A percentile compares a stretch with the other conserved stretches of the same genome.
Conservation (phyloP, 768 basidiomycete genomes). For the Tulasnella sp. region DNA sequence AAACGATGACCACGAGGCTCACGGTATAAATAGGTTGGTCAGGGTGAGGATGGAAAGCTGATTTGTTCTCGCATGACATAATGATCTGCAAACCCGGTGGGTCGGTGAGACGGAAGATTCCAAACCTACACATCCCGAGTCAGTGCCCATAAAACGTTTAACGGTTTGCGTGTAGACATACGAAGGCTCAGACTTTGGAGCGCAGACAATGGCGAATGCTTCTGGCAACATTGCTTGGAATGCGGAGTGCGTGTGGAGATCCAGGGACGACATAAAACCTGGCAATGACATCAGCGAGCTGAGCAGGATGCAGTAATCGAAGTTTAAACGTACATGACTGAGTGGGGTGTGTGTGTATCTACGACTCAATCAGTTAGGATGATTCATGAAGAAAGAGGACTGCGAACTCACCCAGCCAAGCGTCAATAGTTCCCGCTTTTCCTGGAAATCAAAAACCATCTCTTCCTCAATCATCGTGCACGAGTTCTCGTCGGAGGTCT, state of each 20-base stretch:
- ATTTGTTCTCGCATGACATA: constrained; percentile 50
- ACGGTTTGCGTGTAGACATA: constrained; percentile 28
- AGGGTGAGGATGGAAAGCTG: constrained; percentile 79
- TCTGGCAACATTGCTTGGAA: constrained; percentile 87
- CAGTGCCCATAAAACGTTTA: not conserved
- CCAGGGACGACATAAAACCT: constrained; percentile 92
- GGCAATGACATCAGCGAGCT: constrained; percentile 7
- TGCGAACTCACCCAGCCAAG: constrained; percentile 68
- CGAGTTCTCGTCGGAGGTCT: constrained; percentile 80
- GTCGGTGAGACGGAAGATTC: constrained; percentile 81
- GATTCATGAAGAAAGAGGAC: not conserved
- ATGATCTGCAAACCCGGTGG: constrained; percentile 71
- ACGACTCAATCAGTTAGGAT: not conserved
- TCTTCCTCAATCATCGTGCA: constrained; percentile 89
- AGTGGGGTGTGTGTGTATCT: constrained; percentile 90
- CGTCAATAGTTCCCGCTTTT: constrained; percentile 66
- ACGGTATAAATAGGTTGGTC: constrained; percentile 77
- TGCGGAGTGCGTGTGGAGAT: constrained; percentile 79
- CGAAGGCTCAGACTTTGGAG: constrained; percentile 66
- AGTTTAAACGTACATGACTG: constrained; percentile 54
- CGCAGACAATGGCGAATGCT: constrained; percentile 86
- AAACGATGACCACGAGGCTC: constrained; percentile 21
- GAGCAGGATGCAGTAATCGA: not conserved
- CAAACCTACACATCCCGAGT: constrained; percentile 40
- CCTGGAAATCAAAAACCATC: constrained; percentile 71